A percentile compares a stretch with the other conserved stretches of the same genome.
These are phyloP conservation scores for Lotus japonicus DNA, from an alignment of 306 rosid genomes.

Conservation along the genomic window DNA sequence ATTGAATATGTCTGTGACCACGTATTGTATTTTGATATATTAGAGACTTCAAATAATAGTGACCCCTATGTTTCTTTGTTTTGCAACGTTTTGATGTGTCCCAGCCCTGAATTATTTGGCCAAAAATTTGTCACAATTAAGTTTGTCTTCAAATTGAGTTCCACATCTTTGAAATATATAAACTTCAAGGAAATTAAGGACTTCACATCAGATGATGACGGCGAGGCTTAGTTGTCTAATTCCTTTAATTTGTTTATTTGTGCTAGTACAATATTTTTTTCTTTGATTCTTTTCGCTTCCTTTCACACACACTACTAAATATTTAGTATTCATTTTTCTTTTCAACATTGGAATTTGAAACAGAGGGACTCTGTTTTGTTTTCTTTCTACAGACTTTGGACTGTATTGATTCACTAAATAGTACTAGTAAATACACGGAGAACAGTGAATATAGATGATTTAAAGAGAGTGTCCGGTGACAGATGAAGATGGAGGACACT, in stretches of 20 bases:
- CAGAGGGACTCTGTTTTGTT: neutral
- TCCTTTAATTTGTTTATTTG: neutral
- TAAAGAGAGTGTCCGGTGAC: neutral
- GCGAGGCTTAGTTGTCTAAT: neutral
- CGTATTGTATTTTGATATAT: neutral
- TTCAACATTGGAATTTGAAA: neutral
- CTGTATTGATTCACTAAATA: neutral
- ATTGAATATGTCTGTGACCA: neutral
- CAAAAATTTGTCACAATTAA: neutral
- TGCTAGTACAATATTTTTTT: neutral
- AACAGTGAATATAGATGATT: neutral
- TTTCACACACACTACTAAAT: neutral
- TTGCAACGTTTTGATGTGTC: slow-evolving; percentile 1
- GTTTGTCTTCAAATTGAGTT: slow-evolving; percentile 17
- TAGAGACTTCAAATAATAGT: neutral
- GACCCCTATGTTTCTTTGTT: neutral
- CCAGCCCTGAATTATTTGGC: neutral
- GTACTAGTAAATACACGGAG: neutral
- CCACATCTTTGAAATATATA: neutral
- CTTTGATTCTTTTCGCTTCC: slow-evolving; percentile 3
- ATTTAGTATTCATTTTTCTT: neutral
- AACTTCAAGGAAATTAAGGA: neutral
- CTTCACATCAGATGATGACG: neutral
- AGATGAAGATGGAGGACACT: neutral
- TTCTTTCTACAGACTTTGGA: neutral